Evolutionary conservation across 108 stramenopile species (phyloP).

Genomic region (Cyclostephanos invisitatus): DNA sequence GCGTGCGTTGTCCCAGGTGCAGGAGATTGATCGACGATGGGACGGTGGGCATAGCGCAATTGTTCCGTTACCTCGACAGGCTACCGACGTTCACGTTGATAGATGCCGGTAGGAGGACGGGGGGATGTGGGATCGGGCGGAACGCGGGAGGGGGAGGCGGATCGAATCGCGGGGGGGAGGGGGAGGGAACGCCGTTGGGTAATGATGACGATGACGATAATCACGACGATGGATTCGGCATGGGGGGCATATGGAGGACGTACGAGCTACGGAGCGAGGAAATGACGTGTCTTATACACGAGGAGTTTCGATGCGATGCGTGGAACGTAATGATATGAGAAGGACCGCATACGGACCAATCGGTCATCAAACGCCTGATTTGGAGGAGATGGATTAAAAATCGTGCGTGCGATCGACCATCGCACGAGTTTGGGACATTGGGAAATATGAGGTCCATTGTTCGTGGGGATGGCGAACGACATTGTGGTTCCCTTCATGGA

Average conservation of each 20-base stretch:
- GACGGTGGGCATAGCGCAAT: slow-evolving; percentile 73
- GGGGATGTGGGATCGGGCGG: neutral
- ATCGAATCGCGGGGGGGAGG: neutral
- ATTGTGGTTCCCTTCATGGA: too few species aligned
- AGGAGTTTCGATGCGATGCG: slow-evolving; percentile 58
- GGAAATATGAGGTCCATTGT: too few species aligned
- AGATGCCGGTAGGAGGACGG: slow-evolving; percentile 58
- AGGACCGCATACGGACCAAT: too few species aligned
- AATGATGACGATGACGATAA: neutral
- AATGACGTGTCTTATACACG: slow-evolving; percentile 57
- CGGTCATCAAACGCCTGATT: too few species aligned
- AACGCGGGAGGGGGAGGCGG: neutral
- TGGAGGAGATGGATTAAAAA: too few species aligned
- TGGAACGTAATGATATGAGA: slow-evolving; percentile 40
- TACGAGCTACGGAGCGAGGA: slow-evolving; percentile 56
- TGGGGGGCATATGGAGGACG: slow-evolving; percentile 54
- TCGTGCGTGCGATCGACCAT: too few species aligned
- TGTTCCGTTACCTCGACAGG: slow-evolving; percentile 76
- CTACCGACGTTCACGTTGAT: slow-evolving; percentile 72
- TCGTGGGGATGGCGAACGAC: too few species aligned
- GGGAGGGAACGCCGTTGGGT: neutral
- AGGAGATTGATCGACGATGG: slow-evolving; percentile 67
- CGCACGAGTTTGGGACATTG: too few species aligned
- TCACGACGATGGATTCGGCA: neutral
- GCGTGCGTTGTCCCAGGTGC: slow-evolving; percentile 54